These are phyloP conservation scores for Fraxinus baroniana DNA, from an alignment of 305 asterid genomes.

Conservation along the genomic window DNA sequence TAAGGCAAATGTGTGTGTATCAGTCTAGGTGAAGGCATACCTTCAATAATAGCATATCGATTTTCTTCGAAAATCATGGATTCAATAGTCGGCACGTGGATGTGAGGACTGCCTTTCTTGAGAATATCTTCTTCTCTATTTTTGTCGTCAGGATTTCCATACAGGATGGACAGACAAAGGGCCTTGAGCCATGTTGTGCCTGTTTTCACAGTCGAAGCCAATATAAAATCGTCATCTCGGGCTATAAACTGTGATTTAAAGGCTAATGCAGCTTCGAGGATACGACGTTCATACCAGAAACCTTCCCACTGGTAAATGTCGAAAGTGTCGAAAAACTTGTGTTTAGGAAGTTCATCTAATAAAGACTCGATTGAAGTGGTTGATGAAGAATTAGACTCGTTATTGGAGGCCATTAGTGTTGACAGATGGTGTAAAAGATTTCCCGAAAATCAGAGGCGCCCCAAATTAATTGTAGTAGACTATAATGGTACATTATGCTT, in stretches of 20 bases:
- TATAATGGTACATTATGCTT: too few species aligned
- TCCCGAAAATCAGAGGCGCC: too few species aligned
- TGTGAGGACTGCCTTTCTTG: conserved; percentile 25
- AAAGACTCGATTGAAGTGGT: too few species aligned
- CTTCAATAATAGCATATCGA: conserved; percentile 27
- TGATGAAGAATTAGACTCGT: not conserved
- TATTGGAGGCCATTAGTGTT: not conserved
- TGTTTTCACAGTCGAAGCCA: conserved; percentile 37
- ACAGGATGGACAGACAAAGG: conserved; percentile 28
- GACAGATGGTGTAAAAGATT: not conserved
- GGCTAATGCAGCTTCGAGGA: conserved; percentile 26
- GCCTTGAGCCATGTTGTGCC: conserved; percentile 45
- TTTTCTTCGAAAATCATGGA: conserved; percentile 22
- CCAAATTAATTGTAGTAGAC: too few species aligned
- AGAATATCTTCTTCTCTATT: conserved; percentile 13
- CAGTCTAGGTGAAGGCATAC: conserved; percentile 28
- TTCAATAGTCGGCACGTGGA: conserved; percentile 24
- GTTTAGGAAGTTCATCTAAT: too few species aligned
- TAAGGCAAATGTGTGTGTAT: conserved; percentile 34
- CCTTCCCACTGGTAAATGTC: conserved; percentile 34
- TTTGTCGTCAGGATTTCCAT: not conserved
- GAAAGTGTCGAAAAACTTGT: conserved; percentile 29
- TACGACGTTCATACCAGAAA: conserved; percentile 37
- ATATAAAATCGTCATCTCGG: conserved; percentile 20
- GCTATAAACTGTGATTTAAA: conserved; percentile 26